Evolutionary conservation across 768 basidiomycete genomes (phyloP).

Genomic region (Boletus tomentosulus): DNA sequence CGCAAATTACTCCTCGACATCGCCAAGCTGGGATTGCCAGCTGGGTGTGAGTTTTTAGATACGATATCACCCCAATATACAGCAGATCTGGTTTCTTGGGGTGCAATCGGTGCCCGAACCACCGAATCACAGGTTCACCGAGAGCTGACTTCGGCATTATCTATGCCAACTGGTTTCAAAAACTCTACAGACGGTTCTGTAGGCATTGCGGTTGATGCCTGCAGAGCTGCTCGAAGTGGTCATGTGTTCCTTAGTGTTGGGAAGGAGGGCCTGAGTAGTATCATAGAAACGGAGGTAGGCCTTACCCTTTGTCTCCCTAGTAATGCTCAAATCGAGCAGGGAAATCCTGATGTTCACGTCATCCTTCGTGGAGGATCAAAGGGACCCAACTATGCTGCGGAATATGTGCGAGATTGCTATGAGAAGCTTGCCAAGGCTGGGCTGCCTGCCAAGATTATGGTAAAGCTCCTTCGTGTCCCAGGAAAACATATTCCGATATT

Average conservation of each 20-base stretch:
- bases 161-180: slow-evolving; percentile 98
- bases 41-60: slow-evolving; percentile 95
- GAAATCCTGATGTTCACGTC: slow-evolving; percentile 88
- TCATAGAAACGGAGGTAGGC: slow-evolving; percentile 86
- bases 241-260: slow-evolving; percentile 98
- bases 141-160: slow-evolving; percentile 81
- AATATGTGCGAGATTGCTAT: slow-evolving; percentile 73
- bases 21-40: slow-evolving; percentile 85
- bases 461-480: slow-evolving; percentile 30
- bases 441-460: slow-evolving; percentile 82
- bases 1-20: slow-evolving; percentile 85
- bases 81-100: slow-evolving; percentile 91
- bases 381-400: slow-evolving; percentile 85
- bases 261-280: slow-evolving; percentile 91
- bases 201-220: slow-evolving; percentile 91
- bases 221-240: slow-evolving; percentile 82
- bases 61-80: slow-evolving; percentile 82
- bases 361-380: slow-evolving; percentile 88
- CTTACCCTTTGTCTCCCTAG: not conserved
- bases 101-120: slow-evolving; percentile 91
- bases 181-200: slow-evolving; percentile 95
- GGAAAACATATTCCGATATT: not conserved
- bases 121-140: slow-evolving; percentile 94
- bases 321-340: slow-evolving; percentile 42
- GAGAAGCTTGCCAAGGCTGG: slow-evolving; percentile 76